Percentiles rank a stretch among this genome's conserved stretches.
phyloP scores from a whole-genome alignment of 305 asterid species.

The Andrographis paniculata region DNA sequence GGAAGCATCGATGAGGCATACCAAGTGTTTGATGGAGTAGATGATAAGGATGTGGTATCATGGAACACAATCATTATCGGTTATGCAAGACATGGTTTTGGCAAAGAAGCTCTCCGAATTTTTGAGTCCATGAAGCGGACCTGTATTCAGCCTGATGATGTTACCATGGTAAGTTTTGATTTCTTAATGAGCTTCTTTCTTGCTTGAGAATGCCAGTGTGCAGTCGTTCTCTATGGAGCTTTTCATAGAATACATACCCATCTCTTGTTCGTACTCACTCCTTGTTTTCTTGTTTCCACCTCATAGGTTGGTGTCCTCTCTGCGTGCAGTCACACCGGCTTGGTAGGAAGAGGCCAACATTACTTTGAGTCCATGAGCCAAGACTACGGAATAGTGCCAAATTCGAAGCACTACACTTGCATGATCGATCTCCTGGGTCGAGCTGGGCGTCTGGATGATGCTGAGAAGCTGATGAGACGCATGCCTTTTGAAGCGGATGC shows the following conservation, averaged over 20 bases:
- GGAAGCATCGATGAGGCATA: slow-evolving; percentile 78
- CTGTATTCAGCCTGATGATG: slow-evolving; percentile 60
- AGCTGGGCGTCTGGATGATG: slow-evolving; percentile 74
- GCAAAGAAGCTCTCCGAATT: slow-evolving; percentile 56
- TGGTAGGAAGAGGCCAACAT: slow-evolving; percentile 58
- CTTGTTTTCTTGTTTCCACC: too few relatives aligned
- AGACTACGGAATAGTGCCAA: slow-evolving; percentile 55
- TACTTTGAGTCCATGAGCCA: slow-evolving; percentile 60
- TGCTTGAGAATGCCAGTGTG: too few relatives aligned
- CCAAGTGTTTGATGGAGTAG: slow-evolving; percentile 42
- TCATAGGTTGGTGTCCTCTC: slow-evolving; percentile 75
- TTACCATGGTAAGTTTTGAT: slow-evolving; percentile 64
- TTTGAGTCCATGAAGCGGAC: slow-evolving; percentile 56
- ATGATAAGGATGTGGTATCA: slow-evolving; percentile 66
- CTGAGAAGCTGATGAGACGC: slow-evolving; percentile 50
- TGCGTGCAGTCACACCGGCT: slow-evolving; percentile 83
- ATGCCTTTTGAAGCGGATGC: slow-evolving; percentile 95
- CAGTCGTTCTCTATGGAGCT: too few relatives aligned
- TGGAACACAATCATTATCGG: slow-evolving; percentile 89
- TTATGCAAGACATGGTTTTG: slow-evolving; percentile 88
- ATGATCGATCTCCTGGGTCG: slow-evolving; percentile 87
- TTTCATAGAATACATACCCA: slow-evolving; percentile 10
- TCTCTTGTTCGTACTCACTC: too few relatives aligned
- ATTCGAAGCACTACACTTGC: slow-evolving; percentile 80
- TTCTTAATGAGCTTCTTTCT: background rate